phyloP scores from a whole-genome alignment of 306 rosid species.

The Hippophae gyantsensis region DNA sequence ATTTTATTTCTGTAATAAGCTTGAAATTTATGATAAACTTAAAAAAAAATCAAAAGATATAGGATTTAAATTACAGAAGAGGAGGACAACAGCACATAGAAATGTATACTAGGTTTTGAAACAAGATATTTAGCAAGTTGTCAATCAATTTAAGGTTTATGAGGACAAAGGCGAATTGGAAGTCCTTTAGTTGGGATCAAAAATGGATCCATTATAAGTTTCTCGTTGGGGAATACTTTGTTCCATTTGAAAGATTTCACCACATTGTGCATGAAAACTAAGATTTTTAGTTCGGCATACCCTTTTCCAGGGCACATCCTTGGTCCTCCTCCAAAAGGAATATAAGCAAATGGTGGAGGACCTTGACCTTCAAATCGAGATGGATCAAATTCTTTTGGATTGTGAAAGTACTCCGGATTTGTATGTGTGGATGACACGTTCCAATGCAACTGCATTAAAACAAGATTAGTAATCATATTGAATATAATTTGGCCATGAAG shows the following conservation, averaged over 20 bases:
- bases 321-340: background rate
- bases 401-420: background rate
- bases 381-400: background rate
- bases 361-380: background rate
- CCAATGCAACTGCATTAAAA: background rate
- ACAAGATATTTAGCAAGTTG: no score
- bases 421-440: background rate
- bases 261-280: background rate
- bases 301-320: background rate
- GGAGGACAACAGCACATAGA: no score
- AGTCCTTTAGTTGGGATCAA: background rate
- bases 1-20: no score
- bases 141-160: no score
- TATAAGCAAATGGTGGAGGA: background rate
- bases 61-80: no score
- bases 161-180: background rate
- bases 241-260: background rate
- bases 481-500: background rate
- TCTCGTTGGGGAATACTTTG: background rate
- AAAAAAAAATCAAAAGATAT: no score
- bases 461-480: no score
- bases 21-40: no score
- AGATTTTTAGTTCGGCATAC: background rate
- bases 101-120: no score
- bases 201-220: background rate